Evolutionary conservation across 257 asterid species (phyloP), one percentile per base, ranked within the genome.

Genomic region (Lycium barbarum): DNA sequence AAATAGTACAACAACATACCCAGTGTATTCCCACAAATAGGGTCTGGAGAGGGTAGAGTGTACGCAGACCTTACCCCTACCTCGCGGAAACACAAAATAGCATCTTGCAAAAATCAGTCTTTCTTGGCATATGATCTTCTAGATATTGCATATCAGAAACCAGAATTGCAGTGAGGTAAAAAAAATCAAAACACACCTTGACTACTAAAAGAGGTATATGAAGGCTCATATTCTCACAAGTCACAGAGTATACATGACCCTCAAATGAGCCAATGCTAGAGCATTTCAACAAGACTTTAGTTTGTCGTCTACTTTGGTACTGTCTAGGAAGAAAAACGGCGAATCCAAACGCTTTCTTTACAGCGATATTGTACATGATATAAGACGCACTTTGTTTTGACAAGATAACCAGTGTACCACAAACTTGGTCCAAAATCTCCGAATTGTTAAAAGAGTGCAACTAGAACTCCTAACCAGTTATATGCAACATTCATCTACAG

Each of bases 231-330:
- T 76, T 76, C 14, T 26, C 51, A 76, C 45, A 40, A 40, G 45
- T 40, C 45, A 40, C 63, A 53, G 81, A 49, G 47, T 33, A 26
- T 26, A 53, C 43, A 78, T 78, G 33, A 33, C 47, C 65, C 2
- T 74, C 63, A 53, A 51, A 78, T 78, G 82, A 78, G 65, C 33
- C 49, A 78, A 78, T 26, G 53, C 82, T 51, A 53, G 9, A 78
- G 82, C 65, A 78, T 53, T 51, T 76, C 13, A 26, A 74, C 7
- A 3, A 8, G 40, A 26, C 43, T 73, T 12, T 49, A 47, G 61
- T 73, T 73, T n/a, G 1, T 74, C 22, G 43, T 73, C 80, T 73
- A 76, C 63, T 76, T 1, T 76, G 26, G 45, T 76, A 13, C 4
- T 51, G 82, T 78, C 82, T 51, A 53, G 36, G 63, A 78, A 7